Evolutionary conservation across 495 filamentous ascomycete genomes (phyloP), one percentile per base, ranked within the genome.

Genomic region (Aspergillus sparsus): DNA sequence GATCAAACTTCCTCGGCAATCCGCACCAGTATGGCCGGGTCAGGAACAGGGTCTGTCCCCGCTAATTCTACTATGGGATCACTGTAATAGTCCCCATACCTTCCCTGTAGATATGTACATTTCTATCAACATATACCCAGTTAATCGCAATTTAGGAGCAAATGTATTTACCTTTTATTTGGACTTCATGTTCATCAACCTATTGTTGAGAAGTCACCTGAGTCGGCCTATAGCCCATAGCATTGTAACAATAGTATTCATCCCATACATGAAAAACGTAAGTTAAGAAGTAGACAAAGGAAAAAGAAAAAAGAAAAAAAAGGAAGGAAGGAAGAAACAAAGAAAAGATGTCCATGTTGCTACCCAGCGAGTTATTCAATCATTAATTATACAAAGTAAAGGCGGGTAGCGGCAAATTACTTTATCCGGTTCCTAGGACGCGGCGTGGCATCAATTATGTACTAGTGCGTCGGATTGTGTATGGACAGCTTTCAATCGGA

Each of bases 401-500:
- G 16, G 16, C 44, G n/a, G 44, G 10, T n/a, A 6, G 5, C 58
- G 58, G 58, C 53, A 54, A 11, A 60, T 54, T 39, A 13, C 49
- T 54, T 13, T 15, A 32, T 50, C 58, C 50, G 34, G 34, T 34
- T 46, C 61, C 56, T 64, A 36, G 58, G 53, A 49, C 58, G 63
- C 68, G 60, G 65, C 65, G 68, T 70, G 68, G 68, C 68, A 66
- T 70, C 68, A 68, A 62, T 54, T 46, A 47, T 16, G 44, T 47
- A 47, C n/a, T 39, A 59, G 39, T 44, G 15, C 45, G 53, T 53
- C 36, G 55, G n/a, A 13, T 34, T 39, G 47, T 53, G 57, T 60
- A 60, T 47, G 57, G 58, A 53, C 60, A 61, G 56, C 50, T 62
- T 44, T 60, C 64, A 49, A 64, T 53, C 60, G 55, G 60, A 57